A percentile compares a stretch with the other conserved stretches of the same genome.
phyloP scores from a whole-genome alignment of 176 grass and related monocot genomes.

The Typha latifolia region DNA sequence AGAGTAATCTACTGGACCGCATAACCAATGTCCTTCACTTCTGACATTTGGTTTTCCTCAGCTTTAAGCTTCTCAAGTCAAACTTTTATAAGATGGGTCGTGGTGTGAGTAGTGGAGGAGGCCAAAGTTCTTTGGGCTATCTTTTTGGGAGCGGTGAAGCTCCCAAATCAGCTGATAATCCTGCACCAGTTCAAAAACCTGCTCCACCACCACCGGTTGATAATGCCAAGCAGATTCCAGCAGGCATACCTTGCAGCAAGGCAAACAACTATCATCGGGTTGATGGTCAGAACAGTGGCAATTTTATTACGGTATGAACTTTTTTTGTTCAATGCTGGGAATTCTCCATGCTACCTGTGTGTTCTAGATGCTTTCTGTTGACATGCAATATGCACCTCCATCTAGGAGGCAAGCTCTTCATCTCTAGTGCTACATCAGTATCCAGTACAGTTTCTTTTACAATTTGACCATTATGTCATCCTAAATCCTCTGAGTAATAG shows the following conservation, averaged over 20 bases:
- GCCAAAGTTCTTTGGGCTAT: slow-evolving; percentile 57
- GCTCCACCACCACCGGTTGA: slow-evolving; percentile 21
- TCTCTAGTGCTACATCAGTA: too few species aligned
- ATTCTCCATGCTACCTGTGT: too few species aligned
- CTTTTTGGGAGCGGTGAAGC: slow-evolving; percentile 50
- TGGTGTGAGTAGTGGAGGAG: slow-evolving; percentile 67
- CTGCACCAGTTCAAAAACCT: slow-evolving; percentile 14
- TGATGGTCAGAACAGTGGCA: slow-evolving; percentile 69
- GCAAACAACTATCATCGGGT: slow-evolving; percentile 62
- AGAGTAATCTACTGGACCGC: too few species aligned
- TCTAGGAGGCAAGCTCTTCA: too few species aligned
- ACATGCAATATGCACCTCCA: too few species aligned
- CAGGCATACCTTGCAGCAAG: slow-evolving; percentile 46
- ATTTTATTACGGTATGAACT: slow-evolving; percentile 63
- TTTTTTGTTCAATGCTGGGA: neutral
- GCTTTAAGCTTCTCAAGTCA: neutral
- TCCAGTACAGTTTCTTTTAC: too few species aligned
- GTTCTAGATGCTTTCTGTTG: too few species aligned
- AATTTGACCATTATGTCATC: too few species aligned
- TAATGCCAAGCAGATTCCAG: slow-evolving; percentile 43
- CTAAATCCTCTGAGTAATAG: too few species aligned
- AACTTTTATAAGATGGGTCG: slow-evolving; percentile 41
- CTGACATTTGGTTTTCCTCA: neutral
- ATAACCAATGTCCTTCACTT: neutral
- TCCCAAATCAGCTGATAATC: slow-evolving; percentile 26